Evolutionary conservation across 2,329 filamentous ascomycete genomes (phyloP).

Genomic region (Scytalidium lignicola): DNA sequence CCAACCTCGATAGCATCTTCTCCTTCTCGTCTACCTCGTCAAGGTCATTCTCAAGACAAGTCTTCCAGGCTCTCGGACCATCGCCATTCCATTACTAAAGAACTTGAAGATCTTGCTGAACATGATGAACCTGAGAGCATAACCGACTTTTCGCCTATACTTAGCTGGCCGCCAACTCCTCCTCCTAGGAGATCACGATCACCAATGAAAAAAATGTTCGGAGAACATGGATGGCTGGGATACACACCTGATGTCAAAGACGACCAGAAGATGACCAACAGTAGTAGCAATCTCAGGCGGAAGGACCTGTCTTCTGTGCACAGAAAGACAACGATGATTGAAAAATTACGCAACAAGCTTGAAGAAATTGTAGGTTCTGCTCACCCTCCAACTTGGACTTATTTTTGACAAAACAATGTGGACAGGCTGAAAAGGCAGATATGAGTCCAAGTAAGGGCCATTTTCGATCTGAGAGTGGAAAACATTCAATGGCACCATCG

Average conservation of each 20-base stretch:
- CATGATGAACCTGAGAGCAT: slow-evolving; percentile 10
- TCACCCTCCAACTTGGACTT: too few relatives aligned
- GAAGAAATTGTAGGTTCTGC: slow-evolving; percentile 23
- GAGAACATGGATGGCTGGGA: slow-evolving; percentile 26
- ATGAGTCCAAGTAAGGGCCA: slow-evolving; percentile 10
- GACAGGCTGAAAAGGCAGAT: slow-evolving; percentile 27
- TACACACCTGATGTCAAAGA: slow-evolving; percentile 14
- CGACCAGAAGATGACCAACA: slow-evolving; percentile 7
- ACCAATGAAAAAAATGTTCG: slow-evolving; percentile 30
- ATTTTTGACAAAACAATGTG: neutral
- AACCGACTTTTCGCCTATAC: neutral
- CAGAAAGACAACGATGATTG: slow-evolving; percentile 22
- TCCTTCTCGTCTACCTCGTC: neutral
- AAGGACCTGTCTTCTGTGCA: neutral
- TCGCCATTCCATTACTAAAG: slow-evolving; percentile 5
- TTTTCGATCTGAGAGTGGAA: slow-evolving; percentile 7
- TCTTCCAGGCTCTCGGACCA: neutral
- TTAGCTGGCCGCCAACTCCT: neutral
- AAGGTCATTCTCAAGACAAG: neutral
- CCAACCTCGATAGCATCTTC: neutral
- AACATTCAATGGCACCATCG: slow-evolving; percentile 9
- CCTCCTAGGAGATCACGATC: slow-evolving; percentile 24
- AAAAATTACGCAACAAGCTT: slow-evolving; percentile 23
- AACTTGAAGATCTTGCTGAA: slow-evolving; percentile 13
- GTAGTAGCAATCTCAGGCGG: neutral